These are phyloP conservation scores for Clathrus columnatus DNA, from an alignment of 768 basidiomycete species.

Conservation along the genomic window DNA sequence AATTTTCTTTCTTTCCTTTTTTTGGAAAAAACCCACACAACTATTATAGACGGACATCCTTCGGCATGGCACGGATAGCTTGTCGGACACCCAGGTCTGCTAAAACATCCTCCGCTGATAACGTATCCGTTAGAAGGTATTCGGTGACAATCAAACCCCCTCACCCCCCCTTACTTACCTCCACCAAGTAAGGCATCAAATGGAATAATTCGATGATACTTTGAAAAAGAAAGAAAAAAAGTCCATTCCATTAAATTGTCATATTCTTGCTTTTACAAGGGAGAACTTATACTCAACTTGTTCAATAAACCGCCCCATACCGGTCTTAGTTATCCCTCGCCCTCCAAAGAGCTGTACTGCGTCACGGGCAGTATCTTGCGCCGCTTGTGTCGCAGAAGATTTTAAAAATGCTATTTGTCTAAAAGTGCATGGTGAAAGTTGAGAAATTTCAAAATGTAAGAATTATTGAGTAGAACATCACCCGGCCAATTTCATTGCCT, in stretches of 20 bases:
- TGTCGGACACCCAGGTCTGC: constrained; percentile 76
- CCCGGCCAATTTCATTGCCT: constrained; percentile 68
- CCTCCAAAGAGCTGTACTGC: constrained; percentile 86
- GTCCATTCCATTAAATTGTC: too few relatives aligned
- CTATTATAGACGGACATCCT: constrained; percentile 47
- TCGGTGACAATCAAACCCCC: background rate
- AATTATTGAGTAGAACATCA: constrained; percentile 32
- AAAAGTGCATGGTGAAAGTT: background rate
- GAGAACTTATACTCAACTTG: constrained; percentile 26
- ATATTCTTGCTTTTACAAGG: background rate
- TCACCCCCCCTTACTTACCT: constrained; percentile 24
- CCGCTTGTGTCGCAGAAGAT: constrained; percentile 64
- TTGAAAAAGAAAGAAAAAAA: too few relatives aligned
- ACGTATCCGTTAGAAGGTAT: background rate
- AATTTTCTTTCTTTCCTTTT: too few relatives aligned
- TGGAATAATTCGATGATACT: constrained; percentile 78
- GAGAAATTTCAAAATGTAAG: background rate
- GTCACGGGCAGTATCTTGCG: constrained; percentile 73
- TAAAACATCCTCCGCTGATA: constrained; percentile 61
- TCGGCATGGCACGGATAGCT: constrained; percentile 68
- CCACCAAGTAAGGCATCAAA: constrained; percentile 80
- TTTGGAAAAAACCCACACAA: too few relatives aligned
- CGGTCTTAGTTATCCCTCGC: constrained; percentile 71
- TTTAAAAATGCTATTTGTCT: constrained; percentile 71
- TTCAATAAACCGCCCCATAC: constrained; percentile 73